Conservation (phyloP, 148 eudicot species). For the Agrostemma githago region DNA sequence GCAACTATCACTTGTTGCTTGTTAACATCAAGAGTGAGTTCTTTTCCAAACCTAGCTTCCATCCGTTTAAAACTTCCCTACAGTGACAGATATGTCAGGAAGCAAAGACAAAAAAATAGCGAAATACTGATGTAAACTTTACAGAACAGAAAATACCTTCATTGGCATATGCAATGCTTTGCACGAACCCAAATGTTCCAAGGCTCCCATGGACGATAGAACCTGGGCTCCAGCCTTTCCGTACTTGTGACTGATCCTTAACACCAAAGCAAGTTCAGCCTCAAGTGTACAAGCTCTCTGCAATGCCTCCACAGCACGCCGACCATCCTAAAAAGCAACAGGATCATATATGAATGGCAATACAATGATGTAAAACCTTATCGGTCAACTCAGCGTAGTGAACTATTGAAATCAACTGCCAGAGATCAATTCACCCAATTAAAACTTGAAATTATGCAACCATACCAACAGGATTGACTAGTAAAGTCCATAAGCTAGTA, state of each 20-base stretch:
- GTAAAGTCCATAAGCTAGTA: not conserved
- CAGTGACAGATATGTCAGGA: conserved; percentile 13
- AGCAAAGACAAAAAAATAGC: conserved; percentile 3
- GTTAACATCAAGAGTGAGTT: conserved; percentile 42
- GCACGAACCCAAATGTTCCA: conserved; percentile 81
- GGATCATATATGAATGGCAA: conserved; percentile 1
- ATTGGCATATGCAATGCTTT: conserved; percentile 64
- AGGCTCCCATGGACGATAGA: conserved; percentile 76
- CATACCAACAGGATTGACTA: not conserved
- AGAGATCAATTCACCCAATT: not conserved
- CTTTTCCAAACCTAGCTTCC: conserved; percentile 52
- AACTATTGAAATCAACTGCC: not conserved
- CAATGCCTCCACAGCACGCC: conserved; percentile 66
- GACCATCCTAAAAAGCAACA: conserved; percentile 49
- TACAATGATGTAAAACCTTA: not conserved
- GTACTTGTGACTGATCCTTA: conserved; percentile 80
- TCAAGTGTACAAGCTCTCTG: conserved; percentile 86
- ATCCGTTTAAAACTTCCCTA: conserved; percentile 62
- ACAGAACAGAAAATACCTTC: conserved; percentile 45
- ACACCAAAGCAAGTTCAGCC: conserved; percentile 81
- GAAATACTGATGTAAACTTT: not conserved
- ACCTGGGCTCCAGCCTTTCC: conserved; percentile 87
- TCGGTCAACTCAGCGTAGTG: not conserved
- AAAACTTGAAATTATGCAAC: not conserved
- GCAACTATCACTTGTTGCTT: conserved; percentile 61